Evolutionary conservation across 192 early-diverging fungal species (phyloP).

Genomic region (Pilobolus umbonatus): DNA sequence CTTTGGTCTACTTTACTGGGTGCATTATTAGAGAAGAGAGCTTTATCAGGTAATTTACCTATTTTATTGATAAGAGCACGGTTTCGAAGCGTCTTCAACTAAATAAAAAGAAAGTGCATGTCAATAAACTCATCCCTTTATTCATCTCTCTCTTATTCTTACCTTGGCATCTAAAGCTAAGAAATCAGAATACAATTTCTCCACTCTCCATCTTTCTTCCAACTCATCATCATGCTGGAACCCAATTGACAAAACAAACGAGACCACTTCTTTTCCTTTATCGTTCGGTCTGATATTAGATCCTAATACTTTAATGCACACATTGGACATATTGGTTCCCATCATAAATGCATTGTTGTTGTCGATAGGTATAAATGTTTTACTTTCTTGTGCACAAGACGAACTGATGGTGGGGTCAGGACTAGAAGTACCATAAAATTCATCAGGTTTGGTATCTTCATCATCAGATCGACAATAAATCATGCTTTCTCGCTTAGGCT

Average conservation of each 20-base stretch:
- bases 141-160: conserved; percentile 15
- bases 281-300: conserved; percentile 69
- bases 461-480: background rate
- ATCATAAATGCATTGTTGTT: background rate
- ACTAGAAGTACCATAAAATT: conserved; percentile 3
- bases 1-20: conserved; percentile 85
- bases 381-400: background rate
- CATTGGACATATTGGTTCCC: background rate
- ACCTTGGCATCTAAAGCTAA: conserved; percentile 75
- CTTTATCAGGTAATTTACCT: conserved; percentile 80
- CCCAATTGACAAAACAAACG: conserved; percentile 52
- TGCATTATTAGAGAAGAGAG: conserved; percentile 72
- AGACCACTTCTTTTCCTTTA: conserved; percentile 69
- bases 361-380: background rate
- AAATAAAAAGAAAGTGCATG: background rate
- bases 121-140: background rate
- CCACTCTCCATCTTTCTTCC: conserved; percentile 74
- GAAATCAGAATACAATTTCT: conserved; percentile 89
- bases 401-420: background rate
- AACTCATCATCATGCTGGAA: conserved; percentile 7
- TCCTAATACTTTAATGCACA: conserved; percentile 37
- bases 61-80: conserved; percentile 49
- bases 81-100: conserved; percentile 33
- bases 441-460: conserved; percentile 5
- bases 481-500: conserved; percentile 11